Percentiles rank a stretch among this genome's conserved stretches.
These are phyloP conservation scores for Tilletia caries DNA, from an alignment of 1,284 basidiomycete genomes.

Conservation along the genomic window DNA sequence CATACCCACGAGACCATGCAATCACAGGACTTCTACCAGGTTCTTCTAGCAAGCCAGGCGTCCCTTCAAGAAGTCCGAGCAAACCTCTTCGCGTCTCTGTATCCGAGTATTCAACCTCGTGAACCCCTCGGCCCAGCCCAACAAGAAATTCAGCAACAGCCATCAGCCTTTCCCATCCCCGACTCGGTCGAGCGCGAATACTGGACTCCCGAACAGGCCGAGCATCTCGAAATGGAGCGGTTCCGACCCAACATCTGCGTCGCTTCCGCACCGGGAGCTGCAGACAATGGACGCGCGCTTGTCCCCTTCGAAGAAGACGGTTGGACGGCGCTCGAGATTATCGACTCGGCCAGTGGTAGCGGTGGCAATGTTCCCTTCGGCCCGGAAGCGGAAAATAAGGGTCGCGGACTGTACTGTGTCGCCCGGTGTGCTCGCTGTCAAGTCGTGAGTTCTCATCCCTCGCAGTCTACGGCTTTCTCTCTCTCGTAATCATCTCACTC, in stretches of 20 bases:
- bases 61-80: slow-evolving; percentile 36
- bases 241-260: slow-evolving; percentile 47
- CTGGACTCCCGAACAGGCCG: slow-evolving; percentile 40
- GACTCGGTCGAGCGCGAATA: slow-evolving; percentile 32
- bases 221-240: slow-evolving; percentile 31
- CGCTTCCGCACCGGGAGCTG: slow-evolving; percentile 20
- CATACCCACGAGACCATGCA: background rate
- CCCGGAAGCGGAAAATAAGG: slow-evolving; percentile 28
- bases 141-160: background rate
- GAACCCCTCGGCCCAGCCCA: background rate
- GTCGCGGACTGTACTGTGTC: slow-evolving; percentile 35
- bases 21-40: slow-evolving; percentile 43
- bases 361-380: slow-evolving; percentile 21
- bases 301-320: slow-evolving; percentile 44
- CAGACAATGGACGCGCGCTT: slow-evolving; percentile 16
- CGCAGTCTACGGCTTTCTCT: background rate
- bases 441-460: slow-evolving; percentile 16
- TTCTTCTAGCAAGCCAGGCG: slow-evolving; percentile 33
- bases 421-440: slow-evolving; percentile 42
- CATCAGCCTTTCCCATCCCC: slow-evolving; percentile 26
- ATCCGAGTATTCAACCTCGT: slow-evolving; percentile 17
- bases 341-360: slow-evolving; percentile 19
- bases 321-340: slow-evolving; percentile 39
- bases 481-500: background rate
- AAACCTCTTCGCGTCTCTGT: slow-evolving; percentile 37